Conservation (phyloP, 352 stramenopile species). For the Plasmopara viticola region DNA sequence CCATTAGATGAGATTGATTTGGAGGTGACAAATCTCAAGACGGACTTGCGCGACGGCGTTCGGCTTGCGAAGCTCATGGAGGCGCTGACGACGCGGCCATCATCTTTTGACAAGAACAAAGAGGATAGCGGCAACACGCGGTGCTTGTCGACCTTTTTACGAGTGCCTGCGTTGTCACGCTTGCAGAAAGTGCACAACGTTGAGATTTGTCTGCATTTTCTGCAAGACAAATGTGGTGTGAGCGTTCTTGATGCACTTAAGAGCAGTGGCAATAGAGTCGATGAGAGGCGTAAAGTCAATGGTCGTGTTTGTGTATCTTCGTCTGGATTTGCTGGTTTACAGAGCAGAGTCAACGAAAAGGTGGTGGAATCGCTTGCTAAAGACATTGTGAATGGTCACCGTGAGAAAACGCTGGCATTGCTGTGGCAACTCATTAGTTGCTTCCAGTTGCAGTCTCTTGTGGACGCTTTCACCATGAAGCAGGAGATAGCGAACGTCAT, state of each 20-base stretch:
- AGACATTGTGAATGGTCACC: constrained; percentile 94
- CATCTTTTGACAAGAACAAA: not conserved
- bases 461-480: constrained; percentile 67
- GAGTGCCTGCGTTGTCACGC: constrained; percentile 91
- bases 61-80: constrained; percentile 91
- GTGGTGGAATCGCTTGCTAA: constrained; percentile 70
- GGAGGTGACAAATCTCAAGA: constrained; percentile 85
- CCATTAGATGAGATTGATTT: constrained; percentile 94
- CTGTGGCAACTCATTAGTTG: constrained; percentile 91
- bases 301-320: constrained; percentile 27
- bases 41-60: constrained; percentile 95
- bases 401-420: constrained; percentile 91
- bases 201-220: constrained; percentile 80
- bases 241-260: constrained; percentile 54
- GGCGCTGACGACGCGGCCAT: constrained; percentile 59
- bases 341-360: constrained; percentile 49
- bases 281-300: constrained; percentile 9
- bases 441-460: constrained; percentile 86
- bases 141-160: constrained; percentile 72
- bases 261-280: constrained; percentile 7
- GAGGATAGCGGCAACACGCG: not conserved
- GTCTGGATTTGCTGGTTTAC: constrained; percentile 44
- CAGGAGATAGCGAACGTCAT: constrained; percentile 74
- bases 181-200: constrained; percentile 97
- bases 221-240: constrained; percentile 67